Conservation (phyloP, 148 eudicot species). For the Rhododendron ferrugineum region DNA sequence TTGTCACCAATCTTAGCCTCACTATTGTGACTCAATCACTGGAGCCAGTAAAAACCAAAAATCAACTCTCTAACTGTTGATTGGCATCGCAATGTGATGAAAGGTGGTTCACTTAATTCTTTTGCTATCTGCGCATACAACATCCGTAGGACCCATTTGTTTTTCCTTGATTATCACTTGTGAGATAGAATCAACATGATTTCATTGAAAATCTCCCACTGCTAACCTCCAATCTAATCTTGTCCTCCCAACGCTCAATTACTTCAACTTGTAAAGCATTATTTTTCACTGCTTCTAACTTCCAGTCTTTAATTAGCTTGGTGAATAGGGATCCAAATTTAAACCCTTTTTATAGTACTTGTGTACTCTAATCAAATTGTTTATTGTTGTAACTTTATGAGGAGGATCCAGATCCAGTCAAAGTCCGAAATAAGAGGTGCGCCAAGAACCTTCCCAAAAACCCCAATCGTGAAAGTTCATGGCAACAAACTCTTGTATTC, state of each 20-base stretch:
- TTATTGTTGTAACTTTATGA: no score
- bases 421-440: no score
- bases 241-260: not conserved
- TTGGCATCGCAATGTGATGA: not conserved
- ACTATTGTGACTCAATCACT: not conserved
- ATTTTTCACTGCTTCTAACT: not conserved
- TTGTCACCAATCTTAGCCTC: not conserved
- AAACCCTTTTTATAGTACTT: no score
- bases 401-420: no score
- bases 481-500: no score
- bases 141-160: not conserved
- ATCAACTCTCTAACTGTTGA: not conserved
- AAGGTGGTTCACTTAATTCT: not conserved
- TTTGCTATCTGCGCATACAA: not conserved
- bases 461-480: no score
- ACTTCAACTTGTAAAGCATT: not conserved
- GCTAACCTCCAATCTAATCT: not conserved
- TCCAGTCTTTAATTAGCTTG: not conserved
- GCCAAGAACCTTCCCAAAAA: no score
- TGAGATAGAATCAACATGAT: not conserved
- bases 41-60: not conserved
- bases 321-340: not conserved
- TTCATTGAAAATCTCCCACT: not conserved
- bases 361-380: no score
- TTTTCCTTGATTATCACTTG: not conserved